phyloP scores from a whole-genome alignment of 306 rosid species.

The Corylus heterophylla region DNA sequence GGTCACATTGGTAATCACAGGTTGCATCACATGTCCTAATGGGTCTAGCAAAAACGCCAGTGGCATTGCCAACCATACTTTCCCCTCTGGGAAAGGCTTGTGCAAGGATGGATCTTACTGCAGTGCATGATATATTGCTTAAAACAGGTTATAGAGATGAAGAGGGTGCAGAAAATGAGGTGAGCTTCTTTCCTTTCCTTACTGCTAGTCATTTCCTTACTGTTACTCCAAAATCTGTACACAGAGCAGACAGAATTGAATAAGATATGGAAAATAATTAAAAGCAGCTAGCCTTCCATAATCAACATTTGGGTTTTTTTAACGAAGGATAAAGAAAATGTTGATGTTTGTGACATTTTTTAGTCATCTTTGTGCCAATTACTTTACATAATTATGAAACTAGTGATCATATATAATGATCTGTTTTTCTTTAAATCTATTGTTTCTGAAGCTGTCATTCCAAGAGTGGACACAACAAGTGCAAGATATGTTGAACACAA shows the following conservation, averaged over 20 bases:
- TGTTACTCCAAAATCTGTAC: neutral
- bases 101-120: constrained; percentile 82
- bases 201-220: neutral
- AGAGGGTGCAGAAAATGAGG: constrained; percentile 98
- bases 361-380: neutral
- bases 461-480: constrained; percentile 99
- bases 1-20: constrained; percentile 29
- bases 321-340: neutral
- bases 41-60: constrained; percentile 61
- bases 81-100: constrained; percentile 95
- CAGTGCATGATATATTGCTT: constrained; percentile 81
- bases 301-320: neutral
- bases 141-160: constrained; percentile 92
- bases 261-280: neutral
- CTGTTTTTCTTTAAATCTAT: constrained; percentile 5
- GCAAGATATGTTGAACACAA: constrained; percentile 92
- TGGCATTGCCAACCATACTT: constrained; percentile 76
- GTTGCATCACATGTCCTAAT: constrained; percentile 77
- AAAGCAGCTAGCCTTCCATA: neutral
- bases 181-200: constrained; percentile 15
- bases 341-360: neutral
- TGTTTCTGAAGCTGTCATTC: constrained; percentile 72
- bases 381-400: neutral
- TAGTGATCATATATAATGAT: neutral
- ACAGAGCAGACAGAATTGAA: neutral